These are phyloP conservation scores for Verticillium tricorpus DNA, from an alignment of 2,329 filamentous ascomycete genomes.

Conservation along the genomic window DNA sequence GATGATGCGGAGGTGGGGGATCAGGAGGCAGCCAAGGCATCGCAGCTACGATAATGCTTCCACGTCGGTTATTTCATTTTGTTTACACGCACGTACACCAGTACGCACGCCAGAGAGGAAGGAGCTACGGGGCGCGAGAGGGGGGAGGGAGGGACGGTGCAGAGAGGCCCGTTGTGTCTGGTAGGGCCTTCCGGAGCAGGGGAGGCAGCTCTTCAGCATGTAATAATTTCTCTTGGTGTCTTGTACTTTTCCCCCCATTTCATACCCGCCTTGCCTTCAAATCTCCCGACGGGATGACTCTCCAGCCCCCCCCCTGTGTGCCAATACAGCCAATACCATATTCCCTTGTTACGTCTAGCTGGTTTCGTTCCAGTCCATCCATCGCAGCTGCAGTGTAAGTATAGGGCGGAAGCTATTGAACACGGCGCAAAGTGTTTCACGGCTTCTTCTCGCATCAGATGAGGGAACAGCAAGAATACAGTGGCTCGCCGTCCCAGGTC, in stretches of 20 bases:
- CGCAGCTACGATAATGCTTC: slow-evolving; percentile 16
- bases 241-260: slow-evolving; percentile 27
- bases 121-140: slow-evolving; percentile 3
- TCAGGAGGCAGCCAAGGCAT: slow-evolving; percentile 2
- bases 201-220: slow-evolving; percentile 36
- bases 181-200: slow-evolving; percentile 20
- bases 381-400: no score
- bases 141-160: slow-evolving; percentile 19
- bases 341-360: not conserved
- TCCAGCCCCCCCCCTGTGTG: not conserved
- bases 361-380: no score
- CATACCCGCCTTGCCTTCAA: slow-evolving; percentile 12
- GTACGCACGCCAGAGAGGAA: not conserved
- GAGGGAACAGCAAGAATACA: no score
- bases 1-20: not conserved
- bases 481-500: no score
- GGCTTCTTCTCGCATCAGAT: no score
- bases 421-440: not conserved
- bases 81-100: not conserved
- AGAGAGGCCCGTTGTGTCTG: slow-evolving; percentile 5
- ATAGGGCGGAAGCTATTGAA: not conserved
- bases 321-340: not conserved
- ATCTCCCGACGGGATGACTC: slow-evolving; percentile 6
- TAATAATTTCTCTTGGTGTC: slow-evolving; percentile 42
- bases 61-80: slow-evolving; percentile 10